Percentiles rank a stretch among this genome's conserved stretches.
phyloP scores from a whole-genome alignment of 1,284 basidiomycete species.

The Pseudozyma sp. region DNA sequence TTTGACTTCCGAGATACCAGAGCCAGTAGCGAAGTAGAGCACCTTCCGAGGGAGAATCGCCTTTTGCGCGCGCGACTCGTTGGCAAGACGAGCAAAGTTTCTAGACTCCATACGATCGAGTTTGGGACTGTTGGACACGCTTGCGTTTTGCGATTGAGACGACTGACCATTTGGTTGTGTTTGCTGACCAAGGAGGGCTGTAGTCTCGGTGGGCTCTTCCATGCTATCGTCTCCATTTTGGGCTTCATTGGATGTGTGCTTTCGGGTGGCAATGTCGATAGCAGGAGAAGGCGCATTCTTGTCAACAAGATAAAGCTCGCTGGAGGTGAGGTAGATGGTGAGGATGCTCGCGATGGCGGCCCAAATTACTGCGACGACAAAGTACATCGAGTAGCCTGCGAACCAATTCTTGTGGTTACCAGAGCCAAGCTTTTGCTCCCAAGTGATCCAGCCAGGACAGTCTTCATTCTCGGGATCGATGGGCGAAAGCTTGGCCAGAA shows the following conservation, averaged over 20 bases:
- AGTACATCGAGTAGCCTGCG: slow-evolving; percentile 80
- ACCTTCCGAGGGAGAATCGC: slow-evolving; percentile 71
- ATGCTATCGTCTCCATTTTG: neutral
- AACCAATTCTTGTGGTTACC: slow-evolving; percentile 67
- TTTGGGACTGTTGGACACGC: neutral
- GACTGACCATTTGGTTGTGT: slow-evolving; percentile 10
- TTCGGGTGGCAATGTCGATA: slow-evolving; percentile 16
- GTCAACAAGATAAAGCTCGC: slow-evolving; percentile 52
- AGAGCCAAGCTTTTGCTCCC: slow-evolving; percentile 71
- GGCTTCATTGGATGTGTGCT: neutral
- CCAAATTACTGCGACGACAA: slow-evolving; percentile 69
- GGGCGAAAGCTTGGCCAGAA: slow-evolving; percentile 13
- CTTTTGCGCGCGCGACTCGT: slow-evolving; percentile 41
- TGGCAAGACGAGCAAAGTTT: slow-evolving; percentile 32
- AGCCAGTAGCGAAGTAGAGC: slow-evolving; percentile 81
- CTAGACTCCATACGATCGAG: slow-evolving; percentile 13
- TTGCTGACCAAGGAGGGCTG: slow-evolving; percentile 25
- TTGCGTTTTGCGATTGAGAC: slow-evolving; percentile 3
- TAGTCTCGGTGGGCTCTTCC: slow-evolving; percentile 32
- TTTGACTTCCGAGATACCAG: slow-evolving; percentile 96
- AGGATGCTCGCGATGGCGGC: slow-evolving; percentile 73
- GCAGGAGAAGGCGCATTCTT: slow-evolving; percentile 17
- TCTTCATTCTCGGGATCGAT: slow-evolving; percentile 59
- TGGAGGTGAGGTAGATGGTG: slow-evolving; percentile 85
- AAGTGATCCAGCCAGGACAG: slow-evolving; percentile 82